These are phyloP conservation scores for Eremomyces bilateralis DNA, from an alignment of 495 filamentous ascomycete genomes.

Conservation along the genomic window DNA sequence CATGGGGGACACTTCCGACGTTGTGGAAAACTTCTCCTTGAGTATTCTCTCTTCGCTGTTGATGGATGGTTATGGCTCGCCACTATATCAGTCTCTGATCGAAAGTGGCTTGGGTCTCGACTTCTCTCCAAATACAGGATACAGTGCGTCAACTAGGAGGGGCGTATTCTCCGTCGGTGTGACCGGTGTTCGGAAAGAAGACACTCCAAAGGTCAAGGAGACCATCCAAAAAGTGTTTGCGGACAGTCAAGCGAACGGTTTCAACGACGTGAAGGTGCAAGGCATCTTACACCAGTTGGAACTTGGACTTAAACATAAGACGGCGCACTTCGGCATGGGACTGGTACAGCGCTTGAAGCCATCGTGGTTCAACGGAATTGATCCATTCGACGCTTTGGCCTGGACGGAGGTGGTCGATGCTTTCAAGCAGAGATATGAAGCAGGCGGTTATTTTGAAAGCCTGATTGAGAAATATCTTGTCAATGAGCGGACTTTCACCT, in stretches of 20 bases:
- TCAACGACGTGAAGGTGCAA: slow-evolving; percentile 73
- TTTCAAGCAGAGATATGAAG: slow-evolving; percentile 50
- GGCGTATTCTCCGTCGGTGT: slow-evolving; percentile 81
- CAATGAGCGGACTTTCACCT: slow-evolving; percentile 67
- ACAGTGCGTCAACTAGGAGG: slow-evolving; percentile 50
- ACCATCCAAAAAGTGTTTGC: slow-evolving; percentile 45
- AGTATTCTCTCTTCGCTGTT: slow-evolving; percentile 61
- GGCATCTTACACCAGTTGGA: slow-evolving; percentile 88
- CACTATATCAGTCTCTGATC: slow-evolving; percentile 74
- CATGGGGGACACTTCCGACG: slow-evolving; percentile 57
- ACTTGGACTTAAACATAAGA: slow-evolving; percentile 78
- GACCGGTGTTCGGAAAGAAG: slow-evolving; percentile 58
- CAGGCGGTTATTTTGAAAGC: slow-evolving; percentile 60
- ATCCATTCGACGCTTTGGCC: slow-evolving; percentile 72
- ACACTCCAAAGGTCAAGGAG: slow-evolving; percentile 54
- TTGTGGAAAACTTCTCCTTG: slow-evolving; percentile 70
- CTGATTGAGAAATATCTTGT: slow-evolving; percentile 77
- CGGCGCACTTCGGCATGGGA: slow-evolving; percentile 77
- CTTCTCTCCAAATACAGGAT: slow-evolving; percentile 85
- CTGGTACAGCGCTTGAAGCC: slow-evolving; percentile 72
- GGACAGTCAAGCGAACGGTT: slow-evolving; percentile 46
- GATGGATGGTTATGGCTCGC: slow-evolving; percentile 85
- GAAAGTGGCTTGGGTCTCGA: slow-evolving; percentile 80
- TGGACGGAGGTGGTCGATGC: slow-evolving; percentile 72
- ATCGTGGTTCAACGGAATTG: slow-evolving; percentile 83